Evolutionary conservation across 371 early-diverging fungal genomes (phyloP), one percentile per base, ranked within the genome.

Genomic region (Basidiobolus meristosporus): DNA sequence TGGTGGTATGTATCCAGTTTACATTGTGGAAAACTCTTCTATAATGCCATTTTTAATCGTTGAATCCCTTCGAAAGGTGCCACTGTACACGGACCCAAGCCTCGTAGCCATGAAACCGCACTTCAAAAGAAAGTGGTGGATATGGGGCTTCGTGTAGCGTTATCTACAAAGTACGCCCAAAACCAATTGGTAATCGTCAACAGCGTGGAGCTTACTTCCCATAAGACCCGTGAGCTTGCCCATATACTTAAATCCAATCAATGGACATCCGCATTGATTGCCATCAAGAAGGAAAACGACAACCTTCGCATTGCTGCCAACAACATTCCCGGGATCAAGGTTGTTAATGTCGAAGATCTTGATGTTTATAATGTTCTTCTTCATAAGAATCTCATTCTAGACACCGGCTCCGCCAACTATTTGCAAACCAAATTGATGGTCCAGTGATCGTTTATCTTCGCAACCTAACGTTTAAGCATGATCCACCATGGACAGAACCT

Each of bases 121-220:
- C 61, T 95, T 33, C 90, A 74, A 33, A 57, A 69, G 39, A 86
- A 91, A 54, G 85, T 91, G 2, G 86, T 84, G 60, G 65, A 74
- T 34, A 52, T 73, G 41, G 92, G 79, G 40, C 59, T 92, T 40
- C 73, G 90, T 26, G 63, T 78, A 16, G 90, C 86, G 1, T 59
- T 95, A 11, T 79, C 89, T 18, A 68, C 84, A 30, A 95, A 92
- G 57, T 90, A 75, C 52, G 68, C 70, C 3, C 91, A 90, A 63
- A 75, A 86, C 52, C 87, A 92, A 54, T 53, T 95, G 34, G 54
- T 75, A 7, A 57, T 93, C 32, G 87, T 91, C 2, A 84, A 93
- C 42, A 56, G 59, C 12, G 47, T 90, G 26, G 33, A 55, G 7
- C 19, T 76, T 16, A 58, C 59, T 18, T 63, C 66, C 9, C 63